Evolutionary conservation across 371 early-diverging fungal genomes (phyloP), one percentile per base, ranked within the genome.

Genomic region (Mortierella sp.): DNA sequence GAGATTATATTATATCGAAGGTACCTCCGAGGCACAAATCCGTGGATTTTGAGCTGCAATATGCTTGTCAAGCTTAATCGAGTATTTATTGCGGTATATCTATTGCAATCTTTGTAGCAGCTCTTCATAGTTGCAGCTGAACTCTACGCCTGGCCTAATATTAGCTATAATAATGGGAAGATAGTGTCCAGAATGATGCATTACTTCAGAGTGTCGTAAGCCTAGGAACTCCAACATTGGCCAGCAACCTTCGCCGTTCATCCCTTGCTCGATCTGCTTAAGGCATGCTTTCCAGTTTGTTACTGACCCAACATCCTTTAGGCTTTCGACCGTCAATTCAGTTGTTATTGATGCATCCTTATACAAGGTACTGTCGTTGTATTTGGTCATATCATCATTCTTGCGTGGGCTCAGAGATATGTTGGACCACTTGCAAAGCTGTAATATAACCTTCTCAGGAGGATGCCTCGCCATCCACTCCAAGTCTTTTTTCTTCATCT

Each of bases 221-320:
- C 69, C 62, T 1, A 69, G 60, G 23, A 55, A 69, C 51, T 55
- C 55, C 1, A 69, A 55, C 28, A 26, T 55, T n/a, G 69, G 69
- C 61, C 69, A 69, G 45, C 69, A 69, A 4, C 51, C 26, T 4
- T 35, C 37, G 19, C 23, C 26, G 34, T n/a, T 29, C 45, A 26
- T 26, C 2, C 32, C 23, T 43, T 40, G 32, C n/a, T 26, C 40
- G 29, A 29, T n/a, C n/a, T 19, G 10, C 31, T 35, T 55, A 45
- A 22, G 61, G 53, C 63, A 69, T 5, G 47, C 43, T 32, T 69
- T 34, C 42, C 61, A 19, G 13, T 69, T 56, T 26, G 40, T 23
- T n/a, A 55, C 56, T 26, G 57, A 23, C 1, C 63, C 69, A 43
- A 69, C 63, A 37, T 42, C 35, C 34, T 19, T 45, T 32, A 69